Base-by-base conservation (phyloP, 1,284 basidiomycete genomes). In the Phellinidium pouzarii region DNA sequence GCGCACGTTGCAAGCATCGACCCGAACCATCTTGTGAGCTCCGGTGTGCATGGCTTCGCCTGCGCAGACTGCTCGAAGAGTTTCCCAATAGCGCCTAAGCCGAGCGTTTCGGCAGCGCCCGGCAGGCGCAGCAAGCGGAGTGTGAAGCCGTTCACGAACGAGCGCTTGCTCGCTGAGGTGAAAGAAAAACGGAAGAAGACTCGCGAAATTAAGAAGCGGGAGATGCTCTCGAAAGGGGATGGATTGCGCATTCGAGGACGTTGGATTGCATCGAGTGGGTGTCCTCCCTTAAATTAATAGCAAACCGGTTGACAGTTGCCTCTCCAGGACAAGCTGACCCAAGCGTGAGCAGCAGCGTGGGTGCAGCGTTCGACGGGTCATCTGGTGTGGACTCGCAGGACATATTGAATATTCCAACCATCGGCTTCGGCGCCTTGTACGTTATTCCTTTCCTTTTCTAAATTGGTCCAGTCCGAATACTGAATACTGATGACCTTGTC, bases 311-410 rank as follows among this genome's bases (percentile, higher is more conserved):
- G 27, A 20, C 45, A 14, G 11, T 12, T 42, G 19, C 14, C 51
- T 6, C 25, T 45, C 22, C 29, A 55, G 54, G 55, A 20, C 55
- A 57, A 46, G 26, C 51, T 11, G 51, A 53, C 40, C 31, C 48
- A 27, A 11, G 40, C 23, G 38, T 41, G 23, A 50, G 26, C 44
- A 7, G 34, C 37, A 64, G 60, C 27, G 59, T 74, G 34, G 79
- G 79, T 23, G 58, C 78, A 20, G 68, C 70, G 17, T 80, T 77
- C 55, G 77, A 84, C 61, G 83, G 84, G 1, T 71, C 75, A 8
- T 67, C 68, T 29, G 82, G 83, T 42, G 80, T 86, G n/a, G 83
- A 86, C 61, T 78, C 75, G 52, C 75, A 82, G 59, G 84, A 86
- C 58, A 81, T 86, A 51, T 59, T 74, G 52, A 77, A 71, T 59